A percentile compares a stretch with the other conserved stretches of the same genome.
phyloP scores from a whole-genome alignment of 345 rosid genomes.

The Populus simonii region DNA sequence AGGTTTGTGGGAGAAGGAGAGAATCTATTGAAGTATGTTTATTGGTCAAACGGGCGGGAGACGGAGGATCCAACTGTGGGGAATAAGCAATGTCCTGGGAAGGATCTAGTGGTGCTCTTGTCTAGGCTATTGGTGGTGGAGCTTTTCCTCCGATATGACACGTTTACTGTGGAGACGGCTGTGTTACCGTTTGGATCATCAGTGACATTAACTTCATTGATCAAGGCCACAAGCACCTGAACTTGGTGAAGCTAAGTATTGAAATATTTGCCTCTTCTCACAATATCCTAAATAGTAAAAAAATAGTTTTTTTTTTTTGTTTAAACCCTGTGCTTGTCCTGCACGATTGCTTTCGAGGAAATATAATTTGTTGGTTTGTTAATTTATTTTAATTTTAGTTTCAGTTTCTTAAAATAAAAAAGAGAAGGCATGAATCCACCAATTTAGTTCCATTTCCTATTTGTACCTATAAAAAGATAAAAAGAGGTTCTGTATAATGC shows the following conservation, averaged over 20 bases:
- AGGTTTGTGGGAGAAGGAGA: conserved; percentile 77
- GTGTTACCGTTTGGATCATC: conserved; percentile 50
- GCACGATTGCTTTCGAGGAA: too few relatives aligned
- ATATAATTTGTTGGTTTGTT: too few relatives aligned
- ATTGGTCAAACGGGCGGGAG: conserved; percentile 94
- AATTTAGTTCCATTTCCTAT: too few relatives aligned
- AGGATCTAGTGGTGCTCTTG: conserved; percentile 75
- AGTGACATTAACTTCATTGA: conserved; percentile 57
- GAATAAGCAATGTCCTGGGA: conserved; percentile 86
- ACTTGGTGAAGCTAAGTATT: neutral
- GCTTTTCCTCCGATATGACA: conserved; percentile 74
- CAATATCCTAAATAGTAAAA: too few relatives aligned
- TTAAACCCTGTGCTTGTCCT: too few relatives aligned
- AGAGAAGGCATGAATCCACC: too few relatives aligned
- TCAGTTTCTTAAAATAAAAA: too few relatives aligned
- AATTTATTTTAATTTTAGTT: too few relatives aligned
- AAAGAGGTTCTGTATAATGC: too few relatives aligned
- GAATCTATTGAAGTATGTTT: conserved; percentile 52
- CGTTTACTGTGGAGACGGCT: conserved; percentile 60
- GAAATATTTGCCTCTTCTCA: neutral
- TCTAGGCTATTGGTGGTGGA: conserved; percentile 68
- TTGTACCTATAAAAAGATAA: too few relatives aligned
- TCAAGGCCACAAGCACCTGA: neutral
- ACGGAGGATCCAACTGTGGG: conserved; percentile 51
- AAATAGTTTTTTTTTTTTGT: too few relatives aligned